phyloP scores from a whole-genome alignment of 2,329 filamentous ascomycete species.

The Penicillium palitans region DNA sequence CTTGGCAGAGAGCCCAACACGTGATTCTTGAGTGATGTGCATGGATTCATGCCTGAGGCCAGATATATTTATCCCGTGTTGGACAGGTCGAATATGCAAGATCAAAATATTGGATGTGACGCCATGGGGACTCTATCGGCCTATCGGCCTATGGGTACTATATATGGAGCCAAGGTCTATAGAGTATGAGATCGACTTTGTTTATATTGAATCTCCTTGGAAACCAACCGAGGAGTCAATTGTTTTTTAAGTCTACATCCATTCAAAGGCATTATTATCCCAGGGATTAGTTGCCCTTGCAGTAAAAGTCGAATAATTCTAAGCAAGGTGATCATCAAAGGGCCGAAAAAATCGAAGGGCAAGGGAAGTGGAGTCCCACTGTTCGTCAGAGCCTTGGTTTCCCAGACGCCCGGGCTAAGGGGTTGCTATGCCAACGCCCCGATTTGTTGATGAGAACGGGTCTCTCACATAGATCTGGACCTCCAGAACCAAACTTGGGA shows the following conservation, averaged over 20 bases:
- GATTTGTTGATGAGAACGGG: constrained; percentile 44
- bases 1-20: neutral
- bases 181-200: constrained; percentile 16
- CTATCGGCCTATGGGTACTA: constrained; percentile 3
- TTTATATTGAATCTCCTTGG: constrained; percentile 18
- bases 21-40: neutral
- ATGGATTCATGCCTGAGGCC: constrained; percentile 1
- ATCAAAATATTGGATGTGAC: constrained; percentile 2
- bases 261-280: constrained; percentile 12
- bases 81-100: constrained; percentile 5
- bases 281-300: constrained; percentile 22
- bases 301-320: constrained; percentile 11
- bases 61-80: neutral
- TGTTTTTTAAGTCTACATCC: neutral
- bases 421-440: constrained; percentile 41
- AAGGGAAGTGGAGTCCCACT: constrained; percentile 21
- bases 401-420: constrained; percentile 27
- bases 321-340: constrained; percentile 15
- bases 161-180: constrained; percentile 10
- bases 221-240: constrained; percentile 16
- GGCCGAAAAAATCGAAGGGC: constrained; percentile 6
- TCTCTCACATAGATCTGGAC: constrained; percentile 34
- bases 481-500: constrained; percentile 23
- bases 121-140: constrained; percentile 7
- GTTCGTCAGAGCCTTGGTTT: constrained; percentile 30